phyloP scores from a whole-genome alignment of 768 basidiomycete species.

The Psilocybe tampanensis region DNA sequence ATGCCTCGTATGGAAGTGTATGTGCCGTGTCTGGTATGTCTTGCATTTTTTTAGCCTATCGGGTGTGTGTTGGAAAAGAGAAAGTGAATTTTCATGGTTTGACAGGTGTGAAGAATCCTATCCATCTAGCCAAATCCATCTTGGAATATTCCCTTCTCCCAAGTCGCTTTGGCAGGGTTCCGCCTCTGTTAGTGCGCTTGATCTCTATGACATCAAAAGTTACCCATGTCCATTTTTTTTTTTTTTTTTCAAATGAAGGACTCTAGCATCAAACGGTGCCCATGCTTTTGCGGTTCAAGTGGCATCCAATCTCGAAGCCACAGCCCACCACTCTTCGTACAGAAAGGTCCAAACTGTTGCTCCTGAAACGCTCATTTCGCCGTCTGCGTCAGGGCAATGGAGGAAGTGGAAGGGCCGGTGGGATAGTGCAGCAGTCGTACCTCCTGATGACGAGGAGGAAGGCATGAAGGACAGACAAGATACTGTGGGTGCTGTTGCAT shows the following conservation, averaged over 20 bases:
- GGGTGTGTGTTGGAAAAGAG: too few relatives aligned
- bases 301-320: not conserved
- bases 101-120: constrained; percentile 73
- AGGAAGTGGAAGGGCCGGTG: constrained; percentile 57
- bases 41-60: not conserved
- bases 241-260: constrained; percentile 44
- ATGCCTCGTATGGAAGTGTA: constrained; percentile 59
- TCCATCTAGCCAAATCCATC: constrained; percentile 57
- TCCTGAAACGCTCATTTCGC: constrained; percentile 49
- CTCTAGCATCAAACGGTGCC: constrained; percentile 66
- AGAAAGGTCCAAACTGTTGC: constrained; percentile 34
- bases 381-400: constrained; percentile 58
- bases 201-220: not conserved
- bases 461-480: constrained; percentile 56
- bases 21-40: constrained; percentile 69
- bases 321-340: not conserved
- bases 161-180: constrained; percentile 64
- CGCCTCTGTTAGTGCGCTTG: constrained; percentile 57
- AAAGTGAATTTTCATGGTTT: not conserved
- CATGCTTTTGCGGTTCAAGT: constrained; percentile 48
- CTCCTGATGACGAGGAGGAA: not conserved
- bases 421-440: constrained; percentile 12
- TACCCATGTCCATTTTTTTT: not conserved
- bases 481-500: constrained; percentile 80
- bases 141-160: constrained; percentile 51